Evolutionary conservation across 805 yeast genomes (phyloP), one percentile per base, ranked within the genome.

Genomic region (Teunomyces kruisii): DNA sequence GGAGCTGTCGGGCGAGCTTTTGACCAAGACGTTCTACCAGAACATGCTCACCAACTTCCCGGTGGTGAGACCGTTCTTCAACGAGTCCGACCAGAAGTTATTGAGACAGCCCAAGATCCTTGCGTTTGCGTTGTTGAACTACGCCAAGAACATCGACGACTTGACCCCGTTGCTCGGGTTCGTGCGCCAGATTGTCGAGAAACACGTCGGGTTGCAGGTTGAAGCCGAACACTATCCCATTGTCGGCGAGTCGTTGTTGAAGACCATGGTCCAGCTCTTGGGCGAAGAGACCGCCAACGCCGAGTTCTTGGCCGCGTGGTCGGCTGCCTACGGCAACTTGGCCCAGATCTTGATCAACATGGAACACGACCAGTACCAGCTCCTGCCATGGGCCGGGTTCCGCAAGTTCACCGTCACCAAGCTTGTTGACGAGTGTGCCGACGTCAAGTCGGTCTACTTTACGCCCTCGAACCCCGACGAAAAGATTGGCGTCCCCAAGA

Each of bases 181-280:
- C 48, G 87, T 85, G 8, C 66, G 74, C 40, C 80, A 78, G 48
- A 81, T 84, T 53, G 84, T 78, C 37, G 74, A 72, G 51, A 85
- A 84, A 61, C 91, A 85, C 53, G 81, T 78, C 47, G 86, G 86
- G 36, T 66, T 85, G 49, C 79, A 79, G 55, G 74, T 84, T 35
- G 59, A 65, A 49, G 79, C 89, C 3, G 85, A 80, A 45, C 88
- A 84, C 46, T 84, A 84, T 54, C 79, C 81, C 16, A 70, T 80
- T 51, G 89, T 84, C 27, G 91, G 89, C 24, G 57, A 61, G 26
- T 72, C 75, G 48, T 62, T 86, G n/a, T 57, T 84, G 27, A 65
- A 65, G 22, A 79, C 88, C 10, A 72, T 86, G 61, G 58, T 62
- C 32, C 74, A 75, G 44, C 71, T 80, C 32, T 64, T 84, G 29